phyloP scores from a whole-genome alignment of 768 basidiomycete genomes.

The Gelatoporia subvermispora region DNA sequence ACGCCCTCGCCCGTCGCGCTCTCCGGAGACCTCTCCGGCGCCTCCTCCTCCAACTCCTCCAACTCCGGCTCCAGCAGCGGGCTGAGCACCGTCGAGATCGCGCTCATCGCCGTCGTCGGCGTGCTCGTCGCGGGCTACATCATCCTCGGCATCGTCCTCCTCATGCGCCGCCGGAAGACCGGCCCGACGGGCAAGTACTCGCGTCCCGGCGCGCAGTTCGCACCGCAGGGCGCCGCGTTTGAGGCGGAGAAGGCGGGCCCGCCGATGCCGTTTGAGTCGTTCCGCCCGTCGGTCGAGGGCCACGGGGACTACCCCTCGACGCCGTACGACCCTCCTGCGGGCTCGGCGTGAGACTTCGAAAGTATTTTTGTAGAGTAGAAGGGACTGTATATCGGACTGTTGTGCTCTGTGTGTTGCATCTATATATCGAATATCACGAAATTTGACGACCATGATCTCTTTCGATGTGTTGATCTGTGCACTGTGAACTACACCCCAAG shows the following conservation, averaged over 20 bases:
- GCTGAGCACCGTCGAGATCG: constrained; percentile 10
- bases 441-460: too few relatives aligned
- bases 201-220: constrained; percentile 11
- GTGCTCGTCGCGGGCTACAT: constrained; percentile 18
- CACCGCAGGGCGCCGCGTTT: constrained; percentile 7
- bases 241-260: constrained; percentile 9
- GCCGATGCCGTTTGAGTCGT: constrained; percentile 1
- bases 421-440: too few relatives aligned
- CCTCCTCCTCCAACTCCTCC: constrained; percentile 4
- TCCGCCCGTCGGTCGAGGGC: not conserved
- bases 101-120: constrained; percentile 16
- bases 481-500: too few relatives aligned
- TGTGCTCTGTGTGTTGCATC: too few relatives aligned
- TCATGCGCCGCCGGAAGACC: constrained; percentile 7
- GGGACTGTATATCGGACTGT: too few relatives aligned
- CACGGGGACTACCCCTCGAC: constrained; percentile 7
- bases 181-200: constrained; percentile 6
- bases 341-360: too few relatives aligned
- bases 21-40: constrained; percentile 6
- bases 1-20: constrained; percentile 11
- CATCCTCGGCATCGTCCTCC: constrained; percentile 13
- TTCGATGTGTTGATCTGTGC: too few relatives aligned
- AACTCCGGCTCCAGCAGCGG: constrained; percentile 3
- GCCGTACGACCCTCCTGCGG: constrained; percentile 6
- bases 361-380: too few relatives aligned